Evolutionary conservation across 768 basidiomycete species (phyloP), one percentile per base, ranked within the genome.

Genomic region (Dentipellis sp.): DNA sequence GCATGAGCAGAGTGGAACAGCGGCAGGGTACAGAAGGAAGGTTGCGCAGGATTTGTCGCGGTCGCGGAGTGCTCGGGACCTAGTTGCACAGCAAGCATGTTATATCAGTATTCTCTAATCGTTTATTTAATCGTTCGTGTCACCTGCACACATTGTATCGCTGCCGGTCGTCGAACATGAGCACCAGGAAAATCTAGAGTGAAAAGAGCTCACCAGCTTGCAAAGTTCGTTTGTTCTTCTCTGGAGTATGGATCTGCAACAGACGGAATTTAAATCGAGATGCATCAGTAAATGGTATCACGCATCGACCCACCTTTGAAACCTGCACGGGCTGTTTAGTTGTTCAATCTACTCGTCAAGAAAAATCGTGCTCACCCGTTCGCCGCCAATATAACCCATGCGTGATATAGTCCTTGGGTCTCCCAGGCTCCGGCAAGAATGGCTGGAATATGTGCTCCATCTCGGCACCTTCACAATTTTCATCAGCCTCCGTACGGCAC

Each of bases 301-400:
- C 34, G 14, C 19, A n/a, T 22, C 21, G 17, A 4, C 19, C 7
- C n/a, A 76, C 77, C 78, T 71, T 77, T 81, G 69, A 83, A 84
- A 10, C 78, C 82, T 82, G 51, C n/a, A 19, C 17, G 10, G 12
- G 19, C 22, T 16, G 47, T 40, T 40, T 10, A 3, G 35, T 35
- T 19, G n/a, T 16, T 55, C 10, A 16, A 14, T 9, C 11, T 17
- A 35, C 8, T 10, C 22, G 19, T 14, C 52, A 59, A 50, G 22
- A 7, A 55, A 12, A 19, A 37, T 10, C n/a, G 29, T 1, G 66
- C 73, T 35, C 54, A 82, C 82, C 83, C 58, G 74, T 74, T 17
- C 83, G 73, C 58, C 73, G 72, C 83, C 83, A 84, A 59, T 74
- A 76, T 29, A 84, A 59, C 22, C 64, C 68, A 57, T 84, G 83